Evolutionary conservation across 225 moss, liverwort and hornwort genomes (phyloP).

Genomic region (Anthoceros angustus): DNA sequence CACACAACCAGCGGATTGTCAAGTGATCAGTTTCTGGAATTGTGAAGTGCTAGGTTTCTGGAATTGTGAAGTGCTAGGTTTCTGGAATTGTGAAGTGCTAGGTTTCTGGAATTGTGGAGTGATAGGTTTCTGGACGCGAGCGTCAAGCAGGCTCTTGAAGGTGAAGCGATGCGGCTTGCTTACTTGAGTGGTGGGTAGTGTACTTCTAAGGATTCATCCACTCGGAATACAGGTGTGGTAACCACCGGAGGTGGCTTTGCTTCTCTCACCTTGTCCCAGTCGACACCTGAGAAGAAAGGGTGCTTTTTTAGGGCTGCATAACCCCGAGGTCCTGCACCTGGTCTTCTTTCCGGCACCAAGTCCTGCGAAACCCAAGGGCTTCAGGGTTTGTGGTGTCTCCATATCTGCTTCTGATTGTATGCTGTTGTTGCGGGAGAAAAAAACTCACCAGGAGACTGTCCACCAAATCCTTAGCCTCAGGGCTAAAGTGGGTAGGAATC

Average conservation of each 20-base stretch:
- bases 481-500: slow-evolving; percentile 51
- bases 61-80: too few species aligned
- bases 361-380: slow-evolving; percentile 8
- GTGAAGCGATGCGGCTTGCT: background rate
- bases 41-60: too few species aligned
- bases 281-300: background rate
- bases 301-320: background rate
- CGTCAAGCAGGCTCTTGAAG: background rate
- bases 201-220: background rate
- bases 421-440: background rate
- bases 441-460: slow-evolving; percentile 56
- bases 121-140: too few species aligned
- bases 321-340: slow-evolving; percentile 7
- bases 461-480: slow-evolving; percentile 61
- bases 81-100: too few species aligned
- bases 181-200: background rate
- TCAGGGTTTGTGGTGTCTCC: background rate
- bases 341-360: slow-evolving; percentile 30
- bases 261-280: slow-evolving; percentile 1
- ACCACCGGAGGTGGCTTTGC: background rate
- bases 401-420: background rate
- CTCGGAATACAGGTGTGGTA: background rate
- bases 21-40: too few species aligned
- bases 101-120: too few species aligned
- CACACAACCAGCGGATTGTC: too few species aligned